Percentiles rank a stretch among this genome's conserved stretches.
Conservation (phyloP, 1,284 basidiomycete species). For the Rhodotorula mucilaginosa region DNA sequence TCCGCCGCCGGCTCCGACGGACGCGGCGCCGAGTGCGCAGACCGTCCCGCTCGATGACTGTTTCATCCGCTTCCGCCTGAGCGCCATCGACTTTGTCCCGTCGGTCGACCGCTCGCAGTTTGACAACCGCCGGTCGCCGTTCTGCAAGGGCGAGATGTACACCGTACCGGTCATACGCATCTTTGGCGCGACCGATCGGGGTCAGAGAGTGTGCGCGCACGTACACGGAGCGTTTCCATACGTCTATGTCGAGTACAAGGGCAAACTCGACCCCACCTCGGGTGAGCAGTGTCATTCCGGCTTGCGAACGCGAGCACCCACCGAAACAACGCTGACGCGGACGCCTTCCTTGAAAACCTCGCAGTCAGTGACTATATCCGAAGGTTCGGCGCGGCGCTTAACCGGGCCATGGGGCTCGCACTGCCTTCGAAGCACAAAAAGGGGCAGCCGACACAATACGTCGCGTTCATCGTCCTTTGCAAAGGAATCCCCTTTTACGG, state of each 20-base stretch:
- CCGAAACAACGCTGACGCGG: background rate
- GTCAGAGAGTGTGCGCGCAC: slow-evolving; percentile 79
- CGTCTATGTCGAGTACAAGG: slow-evolving; percentile 56
- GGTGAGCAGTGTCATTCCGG: slow-evolving; percentile 48
- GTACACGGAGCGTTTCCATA: slow-evolving; percentile 69
- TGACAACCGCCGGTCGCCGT: slow-evolving; percentile 25
- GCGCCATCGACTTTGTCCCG: slow-evolving; percentile 26
- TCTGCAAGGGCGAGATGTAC: slow-evolving; percentile 3
- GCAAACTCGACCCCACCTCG: slow-evolving; percentile 56
- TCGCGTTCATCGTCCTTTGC: slow-evolving; percentile 67
- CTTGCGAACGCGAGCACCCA: fast-evolving
- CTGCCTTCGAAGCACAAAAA: slow-evolving; percentile 25
- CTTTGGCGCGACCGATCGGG: slow-evolving; percentile 76
- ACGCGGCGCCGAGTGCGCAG: slow-evolving; percentile 1
- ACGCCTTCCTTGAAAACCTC: background rate
- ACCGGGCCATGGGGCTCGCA: slow-evolving; percentile 67
- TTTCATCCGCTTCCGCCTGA: slow-evolving; percentile 32
- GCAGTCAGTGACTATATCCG: slow-evolving; percentile 68
- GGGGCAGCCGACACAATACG: slow-evolving; percentile 34
- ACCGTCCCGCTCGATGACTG: slow-evolving; percentile 6
- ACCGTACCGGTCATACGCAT: slow-evolving; percentile 76
- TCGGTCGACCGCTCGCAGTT: slow-evolving; percentile 10
- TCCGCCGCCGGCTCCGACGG: background rate
- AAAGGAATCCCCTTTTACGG: slow-evolving; percentile 97
- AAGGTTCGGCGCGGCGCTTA: slow-evolving; percentile 67